Percentiles rank a stretch among this genome's conserved stretches.
phyloP scores from a whole-genome alignment of 495 filamentous ascomycete genomes.

The Aspergillus hancockii region DNA sequence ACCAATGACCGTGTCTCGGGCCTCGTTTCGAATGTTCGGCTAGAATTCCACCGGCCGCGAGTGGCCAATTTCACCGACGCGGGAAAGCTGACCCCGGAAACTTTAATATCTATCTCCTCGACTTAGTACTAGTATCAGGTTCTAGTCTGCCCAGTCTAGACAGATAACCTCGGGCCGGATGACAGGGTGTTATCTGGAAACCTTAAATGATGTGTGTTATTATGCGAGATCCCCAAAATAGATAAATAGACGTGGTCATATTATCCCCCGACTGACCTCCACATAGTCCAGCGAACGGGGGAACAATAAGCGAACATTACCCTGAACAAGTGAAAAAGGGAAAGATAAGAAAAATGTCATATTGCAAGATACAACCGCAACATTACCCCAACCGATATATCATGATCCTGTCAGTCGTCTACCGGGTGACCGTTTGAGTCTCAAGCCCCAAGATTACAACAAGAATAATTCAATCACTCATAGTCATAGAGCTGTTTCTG shows the following conservation, averaged over 20 bases:
- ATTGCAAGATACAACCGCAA: too few species aligned
- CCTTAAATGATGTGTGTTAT: not conserved
- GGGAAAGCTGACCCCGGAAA: not conserved
- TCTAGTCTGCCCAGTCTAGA: not conserved
- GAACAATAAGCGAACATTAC: too few species aligned
- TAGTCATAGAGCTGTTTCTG: slow-evolving; percentile 27
- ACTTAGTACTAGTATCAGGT: not conserved
- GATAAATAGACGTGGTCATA: not conserved
- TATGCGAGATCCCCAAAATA: not conserved
- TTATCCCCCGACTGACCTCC: too few species aligned
- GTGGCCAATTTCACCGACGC: not conserved
- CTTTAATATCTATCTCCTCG: too few species aligned
- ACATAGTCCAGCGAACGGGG: too few species aligned
- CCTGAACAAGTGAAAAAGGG: too few species aligned
- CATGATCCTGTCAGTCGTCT: too few species aligned
- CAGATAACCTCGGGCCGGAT: not conserved
- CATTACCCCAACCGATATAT: too few species aligned
- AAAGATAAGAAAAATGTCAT: too few species aligned
- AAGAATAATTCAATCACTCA: slow-evolving; percentile 12
- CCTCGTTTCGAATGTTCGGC: not conserved
- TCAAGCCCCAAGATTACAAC: not conserved
- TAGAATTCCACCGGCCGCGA: not conserved
- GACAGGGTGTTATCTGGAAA: not conserved
- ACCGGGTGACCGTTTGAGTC: too few species aligned
- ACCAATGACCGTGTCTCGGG: not conserved